These are phyloP conservation scores for Penicillium steckii DNA, from an alignment of 495 filamentous ascomycete genomes.

Conservation along the genomic window DNA sequence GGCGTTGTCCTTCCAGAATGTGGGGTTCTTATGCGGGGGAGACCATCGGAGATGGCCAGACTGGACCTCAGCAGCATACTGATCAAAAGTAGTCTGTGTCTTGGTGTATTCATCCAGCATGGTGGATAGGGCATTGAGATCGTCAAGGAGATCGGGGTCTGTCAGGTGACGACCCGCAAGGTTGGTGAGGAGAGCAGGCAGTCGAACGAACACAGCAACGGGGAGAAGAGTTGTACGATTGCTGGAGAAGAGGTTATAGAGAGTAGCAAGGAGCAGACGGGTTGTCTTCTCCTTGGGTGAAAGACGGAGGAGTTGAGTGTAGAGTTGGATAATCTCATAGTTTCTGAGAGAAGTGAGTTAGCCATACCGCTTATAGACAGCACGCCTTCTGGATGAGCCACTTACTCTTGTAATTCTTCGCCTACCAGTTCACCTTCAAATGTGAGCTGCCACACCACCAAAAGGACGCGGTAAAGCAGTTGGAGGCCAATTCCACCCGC, in stretches of 20 bases:
- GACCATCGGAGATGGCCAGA: conserved; percentile 93
- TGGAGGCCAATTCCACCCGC: conserved; percentile 87
- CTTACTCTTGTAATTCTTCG: conserved; percentile 81
- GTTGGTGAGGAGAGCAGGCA: conserved; percentile 79
- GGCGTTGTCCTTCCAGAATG: conserved; percentile 97
- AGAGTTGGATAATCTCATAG: conserved; percentile 88
- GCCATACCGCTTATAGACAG: neutral
- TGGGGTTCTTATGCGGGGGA: conserved; percentile 84
- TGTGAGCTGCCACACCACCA: conserved; percentile 93
- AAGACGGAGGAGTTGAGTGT: conserved; percentile 82
- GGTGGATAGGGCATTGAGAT: conserved; percentile 70
- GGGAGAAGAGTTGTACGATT: conserved; percentile 81
- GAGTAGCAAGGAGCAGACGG: conserved; percentile 81
- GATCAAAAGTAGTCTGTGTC: conserved; percentile 95
- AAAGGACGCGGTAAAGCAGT: conserved; percentile 88
- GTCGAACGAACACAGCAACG: conserved; percentile 73
- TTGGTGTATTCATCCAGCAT: conserved; percentile 92
- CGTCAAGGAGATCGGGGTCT: conserved; percentile 86
- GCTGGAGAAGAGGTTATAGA: conserved; percentile 74
- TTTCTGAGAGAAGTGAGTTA: conserved; percentile 53
- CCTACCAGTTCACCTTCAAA: conserved; percentile 86
- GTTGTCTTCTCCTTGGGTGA: conserved; percentile 99
- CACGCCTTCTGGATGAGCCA: conserved; percentile 1
- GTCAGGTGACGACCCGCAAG: conserved; percentile 79
- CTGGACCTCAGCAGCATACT: conserved; percentile 87